Base-by-base conservation (phyloP, 768 basidiomycete species). In the Termitomyces sp. region DNA sequence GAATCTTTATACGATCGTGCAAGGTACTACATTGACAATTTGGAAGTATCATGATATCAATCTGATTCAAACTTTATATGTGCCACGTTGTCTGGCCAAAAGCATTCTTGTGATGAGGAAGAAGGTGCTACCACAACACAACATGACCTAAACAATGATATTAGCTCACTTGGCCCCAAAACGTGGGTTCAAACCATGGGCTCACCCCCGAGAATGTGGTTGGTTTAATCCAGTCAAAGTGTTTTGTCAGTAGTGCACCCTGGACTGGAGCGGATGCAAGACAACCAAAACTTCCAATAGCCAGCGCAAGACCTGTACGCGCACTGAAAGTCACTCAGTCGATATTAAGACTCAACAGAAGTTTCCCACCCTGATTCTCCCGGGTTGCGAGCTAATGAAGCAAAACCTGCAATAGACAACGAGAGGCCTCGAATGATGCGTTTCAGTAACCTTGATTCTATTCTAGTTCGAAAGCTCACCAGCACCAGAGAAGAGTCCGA, bases 401-500 rank as follows among this genome's bases (percentile, higher is more conserved):
- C 66, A 4, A 73, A 60, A 4, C 61, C 65, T 0, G 25, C 42
- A 16, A 43, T 9, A 16, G 11, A 16, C 12, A 43, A 25, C 12
- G 42, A 43, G 4, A 43, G 42, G 23, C 23, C 42, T 43, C n/a
- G 42, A 7, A 25, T 25, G 3, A 7, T 43, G 5, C 17, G 2
- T 5, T 42, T 42, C 5, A 42, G 11, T 7, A 23, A 23, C 3
- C 5, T 12, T 4, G 4, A 10, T 12, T 11, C 29, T 23, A 2
- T 5, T 6, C 21, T 5, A 4, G 21, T 42, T 11, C 11, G 27
- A 17, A 25, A 16, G 60, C 73, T 57, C 59, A 78, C 77, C 80
- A 45, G 76, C 76, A 14, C 78, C 78, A 3, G 79, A 74, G 51
- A 76, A 74, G 47, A 81, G 64, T 6, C 80, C 80, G 55, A 81